Conservation (phyloP, 148 eudicot genomes). For the Heliamphora exappendiculata region DNA sequence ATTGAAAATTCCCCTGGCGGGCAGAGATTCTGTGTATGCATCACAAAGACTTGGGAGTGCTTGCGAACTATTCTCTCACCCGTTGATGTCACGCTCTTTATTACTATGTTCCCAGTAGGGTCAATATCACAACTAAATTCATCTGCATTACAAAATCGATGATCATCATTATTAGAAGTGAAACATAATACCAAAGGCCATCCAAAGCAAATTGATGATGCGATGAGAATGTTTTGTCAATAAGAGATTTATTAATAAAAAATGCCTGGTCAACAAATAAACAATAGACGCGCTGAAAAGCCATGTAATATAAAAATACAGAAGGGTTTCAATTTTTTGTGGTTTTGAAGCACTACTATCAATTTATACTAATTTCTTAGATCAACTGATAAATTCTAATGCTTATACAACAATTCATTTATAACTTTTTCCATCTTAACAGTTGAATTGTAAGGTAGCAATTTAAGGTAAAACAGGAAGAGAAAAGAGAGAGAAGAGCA, state of each 20-base stretch:
- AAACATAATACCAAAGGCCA: neutral
- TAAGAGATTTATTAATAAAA: neutral
- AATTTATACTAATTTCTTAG: neutral
- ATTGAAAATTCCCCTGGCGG: slow-evolving; percentile 62
- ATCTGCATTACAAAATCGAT: slow-evolving; percentile 30
- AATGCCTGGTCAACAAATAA: slow-evolving; percentile 2
- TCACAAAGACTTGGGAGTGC: slow-evolving; percentile 43
- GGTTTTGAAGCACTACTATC: neutral
- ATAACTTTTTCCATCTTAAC: neutral
- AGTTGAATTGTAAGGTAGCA: too few relatives aligned
- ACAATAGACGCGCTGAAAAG: neutral
- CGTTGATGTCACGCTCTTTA: slow-evolving; percentile 48
- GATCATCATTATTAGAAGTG: neutral
- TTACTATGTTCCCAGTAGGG: slow-evolving; percentile 39
- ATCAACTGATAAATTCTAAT: neutral
- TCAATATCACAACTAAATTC: slow-evolving; percentile 37
- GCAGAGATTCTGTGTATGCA: slow-evolving; percentile 56
- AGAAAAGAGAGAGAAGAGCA: too few relatives aligned
- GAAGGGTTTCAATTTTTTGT: neutral
- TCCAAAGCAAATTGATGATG: neutral
- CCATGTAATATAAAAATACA: neutral
- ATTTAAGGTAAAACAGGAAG: too few relatives aligned
- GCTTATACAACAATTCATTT: neutral
- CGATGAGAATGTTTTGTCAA: neutral
- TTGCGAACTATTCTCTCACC: slow-evolving; percentile 49